phyloP scores from a whole-genome alignment of 805 yeast species.

The Wilhelminamyces savonicus region DNA sequence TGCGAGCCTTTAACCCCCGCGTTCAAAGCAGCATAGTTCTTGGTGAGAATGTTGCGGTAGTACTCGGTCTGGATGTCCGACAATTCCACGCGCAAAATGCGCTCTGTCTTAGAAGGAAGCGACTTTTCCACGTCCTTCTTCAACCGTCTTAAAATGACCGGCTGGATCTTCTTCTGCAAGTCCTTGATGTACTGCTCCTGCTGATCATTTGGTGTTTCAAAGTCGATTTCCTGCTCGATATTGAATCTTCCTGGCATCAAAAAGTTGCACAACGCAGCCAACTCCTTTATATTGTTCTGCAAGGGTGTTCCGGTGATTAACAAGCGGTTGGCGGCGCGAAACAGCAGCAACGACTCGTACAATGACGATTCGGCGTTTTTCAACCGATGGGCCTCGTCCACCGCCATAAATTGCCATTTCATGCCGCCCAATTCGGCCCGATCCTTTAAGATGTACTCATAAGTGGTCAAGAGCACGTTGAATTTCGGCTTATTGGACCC shows the following conservation, averaged over 20 bases:
- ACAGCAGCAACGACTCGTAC: slow-evolving; percentile 79
- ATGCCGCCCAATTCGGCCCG: slow-evolving; percentile 70
- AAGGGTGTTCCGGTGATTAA: slow-evolving; percentile 97
- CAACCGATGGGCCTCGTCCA: slow-evolving; percentile 96
- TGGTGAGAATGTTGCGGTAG: slow-evolving; percentile 87
- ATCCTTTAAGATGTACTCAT: slow-evolving; percentile 93
- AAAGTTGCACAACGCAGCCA: slow-evolving; percentile 91
- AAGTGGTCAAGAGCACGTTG: slow-evolving; percentile 88
- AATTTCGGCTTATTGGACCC: slow-evolving; percentile 73
- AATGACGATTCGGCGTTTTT: slow-evolving; percentile 91
- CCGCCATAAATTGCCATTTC: slow-evolving; percentile 95
- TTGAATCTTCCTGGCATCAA: slow-evolving; percentile 90
- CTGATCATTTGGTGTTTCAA: slow-evolving; percentile 78
- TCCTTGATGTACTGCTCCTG: slow-evolving; percentile 88
- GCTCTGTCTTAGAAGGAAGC: slow-evolving; percentile 90
- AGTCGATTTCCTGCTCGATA: slow-evolving; percentile 93
- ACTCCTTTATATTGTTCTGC: slow-evolving; percentile 90
- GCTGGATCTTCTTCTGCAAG: slow-evolving; percentile 78
- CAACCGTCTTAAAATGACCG: slow-evolving; percentile 86
- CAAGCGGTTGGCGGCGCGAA: slow-evolving; percentile 77
- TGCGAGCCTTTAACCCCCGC: slow-evolving; percentile 73
- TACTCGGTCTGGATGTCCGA: slow-evolving; percentile 94
- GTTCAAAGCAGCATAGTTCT: slow-evolving; percentile 85
- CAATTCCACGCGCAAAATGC: slow-evolving; percentile 90
- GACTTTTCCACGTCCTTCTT: slow-evolving; percentile 98